Conservation (phyloP, 23 red algal genomes). For the Gracilaria domingensis region DNA sequence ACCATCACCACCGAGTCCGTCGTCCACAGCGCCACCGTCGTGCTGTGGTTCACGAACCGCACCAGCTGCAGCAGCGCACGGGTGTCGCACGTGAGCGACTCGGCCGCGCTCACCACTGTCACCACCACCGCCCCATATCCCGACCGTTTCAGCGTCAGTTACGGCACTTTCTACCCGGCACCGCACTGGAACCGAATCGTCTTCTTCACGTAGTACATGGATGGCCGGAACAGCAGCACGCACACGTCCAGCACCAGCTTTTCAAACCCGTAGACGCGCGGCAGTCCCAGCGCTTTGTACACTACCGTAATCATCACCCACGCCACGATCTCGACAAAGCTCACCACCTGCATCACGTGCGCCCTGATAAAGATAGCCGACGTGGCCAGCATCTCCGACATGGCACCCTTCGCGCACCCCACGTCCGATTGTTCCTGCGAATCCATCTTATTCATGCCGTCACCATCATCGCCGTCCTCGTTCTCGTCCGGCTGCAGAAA, state of each 20-base stretch:
- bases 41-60: conserved; percentile 39
- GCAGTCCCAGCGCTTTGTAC: not conserved
- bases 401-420: too few species aligned
- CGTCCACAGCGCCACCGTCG: conserved; percentile 35
- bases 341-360: too few species aligned
- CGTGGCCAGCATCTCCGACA: too few species aligned
- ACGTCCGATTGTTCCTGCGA: too few species aligned
- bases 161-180: not conserved
- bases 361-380: too few species aligned
- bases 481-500: conserved; percentile 2
- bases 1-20: conserved; percentile 29
- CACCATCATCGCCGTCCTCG: not conserved
- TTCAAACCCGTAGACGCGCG: conserved; percentile 48
- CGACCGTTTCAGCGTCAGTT: not conserved
- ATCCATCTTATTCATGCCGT: too few species aligned
- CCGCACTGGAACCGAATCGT: conserved; percentile 20
- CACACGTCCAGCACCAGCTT: conserved; percentile 49
- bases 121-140: conserved; percentile 22
- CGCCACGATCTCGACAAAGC: too few species aligned
- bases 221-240: conserved; percentile 10
- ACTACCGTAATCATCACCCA: too few species aligned
- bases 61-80: conserved; percentile 36
- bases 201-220: conserved; percentile 32
- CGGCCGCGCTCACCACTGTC: conserved; percentile 15
- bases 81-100: conserved; percentile 39